Evolutionary conservation across 148 eudicot species (phyloP), one percentile per base, ranked within the genome.

Genomic region (Amaranthus palmeri): DNA sequence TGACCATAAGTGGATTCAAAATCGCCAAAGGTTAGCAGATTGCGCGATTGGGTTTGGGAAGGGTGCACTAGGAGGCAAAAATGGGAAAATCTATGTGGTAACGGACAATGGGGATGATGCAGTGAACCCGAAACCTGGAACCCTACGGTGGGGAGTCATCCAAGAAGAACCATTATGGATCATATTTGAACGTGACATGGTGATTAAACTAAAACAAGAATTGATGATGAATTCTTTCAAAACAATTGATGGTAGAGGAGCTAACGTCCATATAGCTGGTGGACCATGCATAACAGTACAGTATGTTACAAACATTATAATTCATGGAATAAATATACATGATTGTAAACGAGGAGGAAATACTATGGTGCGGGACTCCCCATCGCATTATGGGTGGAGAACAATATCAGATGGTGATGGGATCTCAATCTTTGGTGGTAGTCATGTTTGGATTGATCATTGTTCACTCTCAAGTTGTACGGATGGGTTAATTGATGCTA

Each of bases 11-110:
- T 91, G 93, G 96, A 68, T 56, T 2, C 8, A 74, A 3, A 86
- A 87, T 70, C 91, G 93, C 14, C 86, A 84, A 40, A 81, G 83
- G 18, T 77, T 91, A 5, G 96, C 93, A 0, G 91, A 91, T 15
- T 91, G 93, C 11, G 89, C 89, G 3, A 85, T 88, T 3, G 96
- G 96, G 14, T 91, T 90, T 51, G 96, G 96, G 0, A 86, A 83
- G 65, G 76, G 81, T 49, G 93, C 96, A 3, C 56, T 91, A 0
- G 96, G 96, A 1, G 93, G 96, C 0, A 63, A 77, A 36, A 72
- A 84, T 0, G 96, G 93, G 0, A 77, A 69, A 12, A 82, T 88
- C 12, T 90, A 91, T 72, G 82, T 78, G 5, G 89, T 91, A 1
- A 86, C 86, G 0, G 77, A 84, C 73, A 10, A 83, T 0, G 51